Evolutionary conservation across 257 asterid genomes (phyloP).

Genomic region (Buddleja alternifolia): DNA sequence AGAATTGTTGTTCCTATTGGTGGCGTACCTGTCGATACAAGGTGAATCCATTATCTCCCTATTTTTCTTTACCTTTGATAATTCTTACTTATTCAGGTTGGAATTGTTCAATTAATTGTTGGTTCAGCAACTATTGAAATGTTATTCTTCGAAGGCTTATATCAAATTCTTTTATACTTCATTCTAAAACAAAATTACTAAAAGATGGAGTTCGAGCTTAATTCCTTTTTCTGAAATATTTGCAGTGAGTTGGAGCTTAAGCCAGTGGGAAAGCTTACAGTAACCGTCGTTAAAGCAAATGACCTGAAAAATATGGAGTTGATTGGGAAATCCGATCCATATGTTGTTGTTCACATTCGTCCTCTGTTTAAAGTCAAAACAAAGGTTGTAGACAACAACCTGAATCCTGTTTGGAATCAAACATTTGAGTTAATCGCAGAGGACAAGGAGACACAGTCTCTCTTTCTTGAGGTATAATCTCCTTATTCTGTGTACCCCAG

Average conservation of each 20-base stretch:
- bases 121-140: constrained; percentile 14
- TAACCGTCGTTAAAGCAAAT: constrained; percentile 67
- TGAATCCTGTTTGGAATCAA: constrained; percentile 91
- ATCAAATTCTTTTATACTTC: neutral
- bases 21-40: constrained; percentile 76
- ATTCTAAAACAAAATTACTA: neutral
- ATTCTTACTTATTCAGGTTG: constrained; percentile 1
- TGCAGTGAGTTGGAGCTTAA: constrained; percentile 97
- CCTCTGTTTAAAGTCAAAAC: constrained; percentile 93
- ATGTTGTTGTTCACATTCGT: constrained; percentile 72
- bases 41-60: constrained; percentile 46
- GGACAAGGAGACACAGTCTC: constrained; percentile 96
- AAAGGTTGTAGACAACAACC: constrained; percentile 83
- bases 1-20: constrained; percentile 98
- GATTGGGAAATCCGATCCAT: constrained; percentile 98
- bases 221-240: constrained; percentile 25
- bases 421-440: constrained; percentile 81
- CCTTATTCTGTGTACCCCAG: constrained; percentile 21
- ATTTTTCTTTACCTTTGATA: constrained; percentile 13
- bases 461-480: constrained; percentile 73
- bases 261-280: constrained; percentile 85
- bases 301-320: constrained; percentile 89
- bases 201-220: neutral
- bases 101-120: neutral
- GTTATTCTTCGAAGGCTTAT: neutral